These are phyloP conservation scores for Cinchona pubescens DNA, from an alignment of 257 asterid genomes.

Conservation along the genomic window DNA sequence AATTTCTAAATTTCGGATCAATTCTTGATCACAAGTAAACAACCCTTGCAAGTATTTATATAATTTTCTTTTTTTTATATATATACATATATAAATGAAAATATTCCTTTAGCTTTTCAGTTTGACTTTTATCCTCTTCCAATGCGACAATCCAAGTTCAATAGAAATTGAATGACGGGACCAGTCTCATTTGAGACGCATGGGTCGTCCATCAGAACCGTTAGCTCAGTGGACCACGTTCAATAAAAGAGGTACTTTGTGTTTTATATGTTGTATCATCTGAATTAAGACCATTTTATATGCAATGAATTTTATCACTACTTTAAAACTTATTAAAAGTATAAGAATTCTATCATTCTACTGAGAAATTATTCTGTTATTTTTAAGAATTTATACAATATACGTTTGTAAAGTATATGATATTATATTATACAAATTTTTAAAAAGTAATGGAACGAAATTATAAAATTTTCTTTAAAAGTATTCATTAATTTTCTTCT, in stretches of 20 bases:
- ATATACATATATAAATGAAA: neutral
- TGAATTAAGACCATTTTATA: neutral
- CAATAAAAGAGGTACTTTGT: constrained; percentile 6
- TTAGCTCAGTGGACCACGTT: constrained; percentile 19
- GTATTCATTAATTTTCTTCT: too few species aligned
- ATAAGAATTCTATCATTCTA: too few species aligned
- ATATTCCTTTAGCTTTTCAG: neutral
- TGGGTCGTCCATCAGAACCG: constrained; percentile 26
- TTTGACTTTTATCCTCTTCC: neutral
- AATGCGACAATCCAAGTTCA: too few species aligned
- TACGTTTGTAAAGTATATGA: too few species aligned
- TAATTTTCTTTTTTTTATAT: neutral
- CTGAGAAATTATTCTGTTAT: too few species aligned
- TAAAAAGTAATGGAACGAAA: too few species aligned
- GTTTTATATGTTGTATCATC: neutral
- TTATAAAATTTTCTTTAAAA: too few species aligned
- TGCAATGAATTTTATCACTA: neutral
- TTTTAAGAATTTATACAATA: too few species aligned
- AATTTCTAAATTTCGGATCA: neutral
- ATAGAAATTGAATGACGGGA: neutral
- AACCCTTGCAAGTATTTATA: neutral
- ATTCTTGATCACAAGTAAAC: neutral
- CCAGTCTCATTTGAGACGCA: neutral
- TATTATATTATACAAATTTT: too few species aligned
- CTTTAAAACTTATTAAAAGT: too few species aligned